These are phyloP conservation scores for Hyaloscypha variabilis DNA, from an alignment of 495 filamentous ascomycete genomes.

Conservation along the genomic window DNA sequence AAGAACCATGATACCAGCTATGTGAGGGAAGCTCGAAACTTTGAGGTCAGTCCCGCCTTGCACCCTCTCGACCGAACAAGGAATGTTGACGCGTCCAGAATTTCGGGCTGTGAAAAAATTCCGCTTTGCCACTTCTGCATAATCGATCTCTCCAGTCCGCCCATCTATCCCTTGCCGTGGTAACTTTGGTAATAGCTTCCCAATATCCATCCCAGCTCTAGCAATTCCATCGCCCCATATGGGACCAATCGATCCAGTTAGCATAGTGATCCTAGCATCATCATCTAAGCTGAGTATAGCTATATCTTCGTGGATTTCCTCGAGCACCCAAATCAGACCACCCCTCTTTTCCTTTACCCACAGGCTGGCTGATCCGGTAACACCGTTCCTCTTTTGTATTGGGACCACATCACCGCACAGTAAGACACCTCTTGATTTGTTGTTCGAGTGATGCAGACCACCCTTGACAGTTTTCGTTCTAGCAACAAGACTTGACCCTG, in stretches of 20 bases:
- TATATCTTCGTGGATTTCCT: constrained; percentile 96
- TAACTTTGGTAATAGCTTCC: constrained; percentile 75
- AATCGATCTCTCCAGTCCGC: constrained; percentile 68
- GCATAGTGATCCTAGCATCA: constrained; percentile 67
- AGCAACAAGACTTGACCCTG: constrained; percentile 59
- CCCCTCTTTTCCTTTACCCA: constrained; percentile 98
- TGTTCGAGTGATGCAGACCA: constrained; percentile 57
- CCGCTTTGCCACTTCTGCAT: constrained; percentile 65
- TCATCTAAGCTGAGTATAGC: constrained; percentile 73
- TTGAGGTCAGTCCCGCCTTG: constrained; percentile 67
- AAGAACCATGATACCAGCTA: constrained; percentile 93
- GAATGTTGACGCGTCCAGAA: constrained; percentile 72
- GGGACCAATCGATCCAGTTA: constrained; percentile 67
- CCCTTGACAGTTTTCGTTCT: constrained; percentile 46
- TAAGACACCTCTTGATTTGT: constrained; percentile 86
- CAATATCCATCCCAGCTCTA: constrained; percentile 68
- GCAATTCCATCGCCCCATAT: constrained; percentile 80
- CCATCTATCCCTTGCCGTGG: constrained; percentile 70
- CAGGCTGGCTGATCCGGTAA: constrained; percentile 86
- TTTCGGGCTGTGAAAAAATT: constrained; percentile 84
- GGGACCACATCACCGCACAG: constrained; percentile 97
- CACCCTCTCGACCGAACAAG: constrained; percentile 71
- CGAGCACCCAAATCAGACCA: constrained; percentile 94
- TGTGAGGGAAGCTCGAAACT: constrained; percentile 93
- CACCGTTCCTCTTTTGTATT: constrained; percentile 92